These are phyloP conservation scores for Tubosaeta sp. DNA, from an alignment of 768 basidiomycete genomes.

Conservation along the genomic window DNA sequence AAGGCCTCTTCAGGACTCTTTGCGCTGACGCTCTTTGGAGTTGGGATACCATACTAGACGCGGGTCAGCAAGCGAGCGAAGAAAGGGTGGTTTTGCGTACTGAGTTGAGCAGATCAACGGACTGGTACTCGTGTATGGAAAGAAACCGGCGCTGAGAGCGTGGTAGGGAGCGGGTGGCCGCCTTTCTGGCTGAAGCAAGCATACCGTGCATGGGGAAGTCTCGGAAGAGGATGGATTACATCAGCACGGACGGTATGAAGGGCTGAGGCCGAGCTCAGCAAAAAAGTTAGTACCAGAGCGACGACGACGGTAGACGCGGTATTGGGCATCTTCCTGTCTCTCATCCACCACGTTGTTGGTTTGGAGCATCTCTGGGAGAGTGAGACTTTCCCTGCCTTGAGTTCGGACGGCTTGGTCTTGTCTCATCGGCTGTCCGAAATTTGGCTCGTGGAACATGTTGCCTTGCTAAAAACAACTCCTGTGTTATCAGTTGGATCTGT, in stretches of 20 bases:
- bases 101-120: conserved; percentile 89
- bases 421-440: conserved; percentile 68
- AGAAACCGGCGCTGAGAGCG: conserved; percentile 76
- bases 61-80: neutral
- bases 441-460: conserved; percentile 65
- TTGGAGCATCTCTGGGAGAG: conserved; percentile 61
- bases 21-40: conserved; percentile 86
- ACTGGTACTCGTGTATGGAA: conserved; percentile 98
- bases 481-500: conserved; percentile 14
- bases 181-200: conserved; percentile 66
- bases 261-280: conserved; percentile 1
- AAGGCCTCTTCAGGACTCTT: conserved; percentile 87
- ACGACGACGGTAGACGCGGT: conserved; percentile 71
- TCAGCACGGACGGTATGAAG: conserved; percentile 36
- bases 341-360: conserved; percentile 43
- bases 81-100: conserved; percentile 41
- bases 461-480: conserved; percentile 2
- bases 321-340: conserved; percentile 62
- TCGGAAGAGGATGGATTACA: conserved; percentile 24
- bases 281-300: conserved; percentile 48
- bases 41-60: conserved; percentile 86
- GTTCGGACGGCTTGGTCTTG: conserved; percentile 54
- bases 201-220: conserved; percentile 36
- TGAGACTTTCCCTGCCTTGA: conserved; percentile 61
- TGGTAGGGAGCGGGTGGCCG: conserved; percentile 44